Evolutionary conservation across 352 stramenopile species (phyloP), one percentile per base, ranked within the genome.

Genomic region (Globisporangium cylindrosporum): DNA sequence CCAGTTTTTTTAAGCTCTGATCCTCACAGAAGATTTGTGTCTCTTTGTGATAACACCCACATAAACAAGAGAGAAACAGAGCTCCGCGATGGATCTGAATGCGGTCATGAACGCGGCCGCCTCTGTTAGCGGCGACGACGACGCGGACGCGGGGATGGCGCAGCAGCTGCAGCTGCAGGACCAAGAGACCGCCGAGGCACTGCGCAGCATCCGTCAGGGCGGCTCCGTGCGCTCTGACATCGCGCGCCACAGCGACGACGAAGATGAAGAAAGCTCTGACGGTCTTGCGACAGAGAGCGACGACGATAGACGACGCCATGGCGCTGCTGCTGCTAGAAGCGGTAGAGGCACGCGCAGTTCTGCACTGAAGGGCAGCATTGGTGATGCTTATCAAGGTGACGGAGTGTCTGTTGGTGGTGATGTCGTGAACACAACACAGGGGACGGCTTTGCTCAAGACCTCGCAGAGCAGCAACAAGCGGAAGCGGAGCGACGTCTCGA

Each of bases 151-250:
- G 8, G 25, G 34, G 6, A 58, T 58, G 25, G n/a, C 12, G 29
- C 24, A 34, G 0, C 20, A 43, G 38, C 38, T 20, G 20, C 58
- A 25, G 18, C 41, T 24, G 20, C 53, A 58, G 41, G 63, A 56
- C 25, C 32, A 63, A 14, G 64, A 38, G 27, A 63, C 54, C 5
- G 54, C 56, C 0, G 54, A 49, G 41, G 56, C 43, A 55, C 64
- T 69, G 12, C 54, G 56, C 18, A 62, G 54, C 20, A 54, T 69
- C 36, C 64, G 54, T 1, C 51, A 62, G 53, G 38, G 53, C 53
- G 41, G 41, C 15, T 49, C 41, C 4, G 15, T 49, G 41, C 41
- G 41, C 41, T 49, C 41, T 15, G 41, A 49, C 41, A 49, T 49
- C 41, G 53, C 32, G 57, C 57, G 18, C 15, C 57, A 34, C 3